phyloP scores from a whole-genome alignment of 2,329 filamentous ascomycete species.

The Aspergillus versicolor region DNA sequence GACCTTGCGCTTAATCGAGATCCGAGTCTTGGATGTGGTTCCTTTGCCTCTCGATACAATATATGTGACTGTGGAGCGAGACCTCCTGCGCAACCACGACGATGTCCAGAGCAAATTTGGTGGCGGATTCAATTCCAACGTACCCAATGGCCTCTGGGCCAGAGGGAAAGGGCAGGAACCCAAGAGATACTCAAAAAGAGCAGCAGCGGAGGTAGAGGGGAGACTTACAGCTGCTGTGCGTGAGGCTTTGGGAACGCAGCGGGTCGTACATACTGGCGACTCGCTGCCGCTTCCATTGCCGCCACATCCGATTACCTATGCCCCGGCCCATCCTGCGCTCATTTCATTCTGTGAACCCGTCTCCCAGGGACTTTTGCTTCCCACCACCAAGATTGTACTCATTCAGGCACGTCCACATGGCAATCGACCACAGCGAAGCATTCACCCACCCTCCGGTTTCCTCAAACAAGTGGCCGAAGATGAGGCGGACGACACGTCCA shows the following conservation, averaged over 20 bases:
- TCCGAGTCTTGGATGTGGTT: constrained; percentile 76
- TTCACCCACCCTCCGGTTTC: constrained; percentile 50
- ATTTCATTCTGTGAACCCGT: constrained; percentile 94
- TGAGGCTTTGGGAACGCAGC: constrained; percentile 69
- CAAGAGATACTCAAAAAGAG: constrained; percentile 36
- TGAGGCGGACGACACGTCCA: constrained; percentile 76
- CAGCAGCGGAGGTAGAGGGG: constrained; percentile 50
- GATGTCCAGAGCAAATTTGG: constrained; percentile 82
- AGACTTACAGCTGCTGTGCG: constrained; percentile 67
- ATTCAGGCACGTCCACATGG: constrained; percentile 52
- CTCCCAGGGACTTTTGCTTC: constrained; percentile 75
- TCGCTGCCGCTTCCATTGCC: constrained; percentile 73
- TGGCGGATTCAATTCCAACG: constrained; percentile 53
- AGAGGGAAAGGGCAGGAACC: constrained; percentile 33
- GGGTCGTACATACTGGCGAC: constrained; percentile 81
- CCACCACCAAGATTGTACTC: constrained; percentile 80
- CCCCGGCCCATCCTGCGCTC: constrained; percentile 78
- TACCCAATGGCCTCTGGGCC: constrained; percentile 40
- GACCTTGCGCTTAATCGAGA: constrained; percentile 76
- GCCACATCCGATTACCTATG: constrained; percentile 81
- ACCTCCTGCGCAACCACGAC: constrained; percentile 75
- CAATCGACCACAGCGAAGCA: constrained; percentile 43
- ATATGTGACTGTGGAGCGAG: constrained; percentile 80
- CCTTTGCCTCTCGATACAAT: constrained; percentile 80
- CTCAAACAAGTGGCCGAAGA: constrained; percentile 61